Evolutionary conservation across 1,284 basidiomycete species (phyloP).

Genomic region (Veloporphyrellus conicus): DNA sequence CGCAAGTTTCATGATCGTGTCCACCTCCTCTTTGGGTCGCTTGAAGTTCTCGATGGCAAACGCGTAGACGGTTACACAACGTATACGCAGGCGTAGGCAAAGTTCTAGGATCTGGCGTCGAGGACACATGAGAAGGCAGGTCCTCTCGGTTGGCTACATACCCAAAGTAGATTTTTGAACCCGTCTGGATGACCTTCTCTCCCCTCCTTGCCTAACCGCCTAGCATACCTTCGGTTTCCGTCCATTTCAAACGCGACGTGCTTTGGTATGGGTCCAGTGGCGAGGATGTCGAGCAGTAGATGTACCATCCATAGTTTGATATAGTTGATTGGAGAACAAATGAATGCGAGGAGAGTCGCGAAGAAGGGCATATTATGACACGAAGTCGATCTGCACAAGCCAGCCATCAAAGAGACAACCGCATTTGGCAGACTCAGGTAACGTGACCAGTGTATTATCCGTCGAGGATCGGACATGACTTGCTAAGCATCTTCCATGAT

Average conservation of each 20-base stretch:
- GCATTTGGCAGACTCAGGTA: slow-evolving; percentile 7
- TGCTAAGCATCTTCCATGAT: slow-evolving; percentile 8
- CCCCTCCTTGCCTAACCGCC: slow-evolving; percentile 60
- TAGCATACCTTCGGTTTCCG: slow-evolving; percentile 91
- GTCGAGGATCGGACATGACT: neutral
- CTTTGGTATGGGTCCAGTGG: slow-evolving; percentile 80
- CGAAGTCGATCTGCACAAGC: too few relatives aligned
- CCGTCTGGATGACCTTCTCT: slow-evolving; percentile 83
- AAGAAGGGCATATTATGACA: neutral
- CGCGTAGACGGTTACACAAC: slow-evolving; percentile 88
- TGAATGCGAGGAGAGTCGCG: slow-evolving; percentile 12
- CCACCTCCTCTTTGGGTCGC: slow-evolving; percentile 82
- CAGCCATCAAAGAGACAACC: too few relatives aligned
- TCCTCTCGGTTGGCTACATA: slow-evolving; percentile 39
- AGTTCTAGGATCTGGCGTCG: slow-evolving; percentile 74
- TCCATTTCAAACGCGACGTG: slow-evolving; percentile 99
- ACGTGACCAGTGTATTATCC: neutral
- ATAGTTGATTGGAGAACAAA: slow-evolving; percentile 11
- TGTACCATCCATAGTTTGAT: slow-evolving; percentile 24
- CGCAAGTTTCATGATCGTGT: slow-evolving; percentile 82
- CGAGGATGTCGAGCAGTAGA: slow-evolving; percentile 58
- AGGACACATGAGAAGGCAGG: neutral
- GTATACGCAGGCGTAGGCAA: slow-evolving; percentile 72
- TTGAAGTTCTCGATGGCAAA: slow-evolving; percentile 99
- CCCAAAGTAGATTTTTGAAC: slow-evolving; percentile 77